phyloP scores from a whole-genome alignment of 176 grass and related monocot species.

The Cymbopogon citratus region DNA sequence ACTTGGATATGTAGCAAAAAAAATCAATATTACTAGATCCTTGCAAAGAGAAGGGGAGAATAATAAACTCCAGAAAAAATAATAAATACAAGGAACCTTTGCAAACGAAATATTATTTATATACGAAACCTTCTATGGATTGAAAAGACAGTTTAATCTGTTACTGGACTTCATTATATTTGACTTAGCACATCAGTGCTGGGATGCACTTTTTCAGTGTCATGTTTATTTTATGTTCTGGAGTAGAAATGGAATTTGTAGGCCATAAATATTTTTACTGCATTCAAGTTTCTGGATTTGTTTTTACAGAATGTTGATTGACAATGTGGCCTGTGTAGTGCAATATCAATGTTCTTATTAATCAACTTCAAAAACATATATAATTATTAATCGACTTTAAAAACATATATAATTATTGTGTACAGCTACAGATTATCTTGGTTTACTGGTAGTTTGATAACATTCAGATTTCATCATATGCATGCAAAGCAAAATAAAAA shows the following conservation, averaged over 20 bases:
- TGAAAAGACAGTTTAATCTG: background rate
- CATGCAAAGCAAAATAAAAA: background rate
- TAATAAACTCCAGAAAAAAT: background rate
- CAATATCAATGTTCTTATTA: background rate
- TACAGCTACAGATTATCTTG: background rate
- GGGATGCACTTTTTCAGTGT: background rate
- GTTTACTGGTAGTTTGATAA: slow-evolving; percentile 1
- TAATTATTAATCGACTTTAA: background rate
- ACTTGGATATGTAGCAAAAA: background rate
- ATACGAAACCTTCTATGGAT: background rate
- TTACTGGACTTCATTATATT: background rate
- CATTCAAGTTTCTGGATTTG: background rate
- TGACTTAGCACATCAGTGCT: background rate
- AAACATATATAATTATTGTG: background rate
- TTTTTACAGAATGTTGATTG: background rate
- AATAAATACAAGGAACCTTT: background rate
- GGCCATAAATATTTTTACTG: background rate
- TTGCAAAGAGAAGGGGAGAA: no score
- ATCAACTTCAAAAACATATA: background rate
- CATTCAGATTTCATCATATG: slow-evolving; percentile 14
- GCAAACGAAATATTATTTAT: background rate
- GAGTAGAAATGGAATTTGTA: background rate
- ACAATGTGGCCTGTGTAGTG: background rate
- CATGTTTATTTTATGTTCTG: background rate
- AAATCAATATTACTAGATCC: background rate